Evolutionary conservation across 306 rosid species (phyloP), one percentile per base, ranked within the genome.

Genomic region (Citrullus colocynthis): DNA sequence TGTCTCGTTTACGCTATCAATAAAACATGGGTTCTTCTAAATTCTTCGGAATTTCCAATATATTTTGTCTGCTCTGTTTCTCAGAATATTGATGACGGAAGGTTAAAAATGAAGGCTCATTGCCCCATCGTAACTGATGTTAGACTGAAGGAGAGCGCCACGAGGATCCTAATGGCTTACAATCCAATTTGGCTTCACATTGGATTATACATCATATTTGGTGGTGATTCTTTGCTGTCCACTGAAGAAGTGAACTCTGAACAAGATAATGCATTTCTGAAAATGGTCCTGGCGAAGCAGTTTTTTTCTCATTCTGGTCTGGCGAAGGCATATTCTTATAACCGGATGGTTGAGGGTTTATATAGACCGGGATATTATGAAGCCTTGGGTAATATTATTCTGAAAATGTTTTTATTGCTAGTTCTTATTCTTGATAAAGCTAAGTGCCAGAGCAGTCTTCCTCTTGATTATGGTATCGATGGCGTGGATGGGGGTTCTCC

Each of bases 401-500:
- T 94, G 83, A 94, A 94, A 89, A 87, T 95, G 72, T 83, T 90
- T 81, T 82, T 94, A 84, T 65, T 94, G 78, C 93, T 94, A 76
- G 93, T 88, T 85, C 86, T 94, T 78, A 51, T 90, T 60, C 88
- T 94, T 52, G 98, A 94, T 89, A 90, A 88, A 87, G 90, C 90
- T 54, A 94, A 92, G 85, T 85, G 82, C 82, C 95, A 89, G 87
- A 92, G 91, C 87, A 85, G 84, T 79, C 96, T 94, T 78, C 87
- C 96, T 32, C 85, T 87, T 24, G 88, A 90, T 83, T 92, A 94
- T 82, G 98, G 97, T 42, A 86, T 94, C 78, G 98, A 94, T 83
- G 98, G 98, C 64, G 41, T 92, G 63, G 98, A 94, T 83, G 97
- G 97, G 78, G 98, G 98, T 79, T 94, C 98, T 60, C 98, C 98